Percentiles rank a stretch among this genome's conserved stretches.
Conservation (phyloP, 2,329 filamentous ascomycete species). For the Dactylellina drechsleri region DNA sequence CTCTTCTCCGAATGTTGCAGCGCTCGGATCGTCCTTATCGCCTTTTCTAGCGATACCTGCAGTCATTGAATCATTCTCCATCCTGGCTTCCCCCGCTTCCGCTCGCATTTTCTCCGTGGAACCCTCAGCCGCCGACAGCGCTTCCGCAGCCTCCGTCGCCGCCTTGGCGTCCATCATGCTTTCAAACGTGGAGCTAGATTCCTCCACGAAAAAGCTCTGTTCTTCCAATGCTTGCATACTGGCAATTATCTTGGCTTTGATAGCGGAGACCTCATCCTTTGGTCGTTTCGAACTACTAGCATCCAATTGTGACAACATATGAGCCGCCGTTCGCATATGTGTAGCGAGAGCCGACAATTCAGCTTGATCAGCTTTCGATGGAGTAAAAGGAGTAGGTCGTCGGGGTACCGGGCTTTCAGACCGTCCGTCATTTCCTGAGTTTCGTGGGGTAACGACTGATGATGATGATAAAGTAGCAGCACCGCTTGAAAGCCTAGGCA, state of each 20-base stretch:
- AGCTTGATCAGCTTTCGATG: slow-evolving; percentile 73
- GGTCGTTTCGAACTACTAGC: slow-evolving; percentile 82
- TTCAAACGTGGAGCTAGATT: slow-evolving; percentile 80
- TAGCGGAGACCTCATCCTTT: slow-evolving; percentile 81
- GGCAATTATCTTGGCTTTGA: slow-evolving; percentile 85
- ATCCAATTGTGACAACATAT: slow-evolving; percentile 86
- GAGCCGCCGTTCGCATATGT: slow-evolving; percentile 86
- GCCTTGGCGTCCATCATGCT: slow-evolving; percentile 80
- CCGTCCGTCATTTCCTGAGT: slow-evolving; percentile 68
- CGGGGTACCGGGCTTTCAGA: slow-evolving; percentile 43
- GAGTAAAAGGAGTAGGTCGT: slow-evolving; percentile 66
- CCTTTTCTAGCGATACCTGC: slow-evolving; percentile 82
- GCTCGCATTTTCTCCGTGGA: slow-evolving; percentile 68
- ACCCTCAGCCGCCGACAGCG: slow-evolving; percentile 65
- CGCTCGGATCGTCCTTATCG: slow-evolving; percentile 84
- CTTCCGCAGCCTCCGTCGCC: slow-evolving; percentile 65
- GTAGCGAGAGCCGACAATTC: slow-evolving; percentile 85
- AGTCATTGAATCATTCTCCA: slow-evolving; percentile 91
- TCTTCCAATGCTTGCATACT: slow-evolving; percentile 90
- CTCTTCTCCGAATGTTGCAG: slow-evolving; percentile 85
- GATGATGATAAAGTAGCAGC: slow-evolving; percentile 70
- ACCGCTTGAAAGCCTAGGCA: slow-evolving; percentile 69
- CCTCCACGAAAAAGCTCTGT: slow-evolving; percentile 77
- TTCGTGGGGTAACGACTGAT: slow-evolving; percentile 73
- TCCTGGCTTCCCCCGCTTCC: slow-evolving; percentile 79